Percentiles rank a stretch among this genome's conserved stretches.
phyloP scores from a whole-genome alignment of 805 yeast species.

The Yamadazyma kitorensis region DNA sequence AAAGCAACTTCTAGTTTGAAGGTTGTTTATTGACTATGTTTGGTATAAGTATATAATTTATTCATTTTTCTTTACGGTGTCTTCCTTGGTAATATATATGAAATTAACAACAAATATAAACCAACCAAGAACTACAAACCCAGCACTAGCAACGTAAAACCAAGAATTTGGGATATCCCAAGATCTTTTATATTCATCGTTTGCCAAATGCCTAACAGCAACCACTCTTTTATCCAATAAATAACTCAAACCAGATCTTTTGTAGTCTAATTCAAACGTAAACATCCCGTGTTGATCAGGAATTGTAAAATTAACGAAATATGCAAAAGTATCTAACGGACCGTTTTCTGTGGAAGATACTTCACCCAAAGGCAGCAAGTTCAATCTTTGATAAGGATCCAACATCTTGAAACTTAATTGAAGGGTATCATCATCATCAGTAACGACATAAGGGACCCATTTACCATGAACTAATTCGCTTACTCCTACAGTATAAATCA shows the following conservation, averaged over 20 bases:
- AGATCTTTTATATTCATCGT: constrained; percentile 89
- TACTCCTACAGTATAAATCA: constrained; percentile 52
- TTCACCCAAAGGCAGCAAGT: constrained; percentile 45
- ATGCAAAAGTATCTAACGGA: constrained; percentile 43
- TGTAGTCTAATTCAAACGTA: constrained; percentile 76
- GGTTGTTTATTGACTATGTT: background rate
- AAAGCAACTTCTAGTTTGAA: background rate
- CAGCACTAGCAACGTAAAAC: constrained; percentile 78
- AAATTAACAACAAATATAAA: constrained; percentile 69
- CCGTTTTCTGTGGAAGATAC: constrained; percentile 32
- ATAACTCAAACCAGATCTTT: constrained; percentile 71
- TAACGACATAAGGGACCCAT: constrained; percentile 65
- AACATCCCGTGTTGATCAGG: constrained; percentile 99
- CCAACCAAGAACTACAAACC: constrained; percentile 73
- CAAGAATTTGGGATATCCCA: constrained; percentile 93
- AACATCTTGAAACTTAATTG: constrained; percentile 87
- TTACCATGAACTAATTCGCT: constrained; percentile 43
- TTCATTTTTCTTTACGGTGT: constrained; percentile 25
- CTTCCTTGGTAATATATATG: constrained; percentile 38
- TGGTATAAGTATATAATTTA: constrained; percentile 5
- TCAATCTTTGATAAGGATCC: constrained; percentile 91
- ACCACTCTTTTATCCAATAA: constrained; percentile 65
- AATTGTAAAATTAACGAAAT: constrained; percentile 56
- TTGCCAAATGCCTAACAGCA: constrained; percentile 90
- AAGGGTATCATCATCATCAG: constrained; percentile 46